Base-by-base conservation (phyloP, 2,329 filamentous ascomycete genomes). In the Scedosporium boydii region DNA sequence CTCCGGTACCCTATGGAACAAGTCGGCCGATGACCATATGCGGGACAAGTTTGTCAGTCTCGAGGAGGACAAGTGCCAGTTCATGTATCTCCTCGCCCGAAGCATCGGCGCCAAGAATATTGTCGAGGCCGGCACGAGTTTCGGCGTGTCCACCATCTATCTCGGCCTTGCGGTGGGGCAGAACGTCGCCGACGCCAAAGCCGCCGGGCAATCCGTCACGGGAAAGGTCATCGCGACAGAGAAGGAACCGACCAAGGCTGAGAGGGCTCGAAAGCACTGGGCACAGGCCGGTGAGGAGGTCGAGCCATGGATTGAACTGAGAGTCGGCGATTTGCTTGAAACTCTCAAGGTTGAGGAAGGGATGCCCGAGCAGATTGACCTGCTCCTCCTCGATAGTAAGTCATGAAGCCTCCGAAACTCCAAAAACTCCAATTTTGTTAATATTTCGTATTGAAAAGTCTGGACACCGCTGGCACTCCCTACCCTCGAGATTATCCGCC, bases 91-190 rank as follows among this genome's bases (percentile, higher is more conserved):
- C 18, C 74, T 87, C 0, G 68, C 78, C 2, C 76, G 77, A 3
- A 74, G 77, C 10, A 79, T 72, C 9, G 75, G 77, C 1, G 83
- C 84, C 0, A 74, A 73, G 1, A 77, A 77, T 51, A 72, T 86
- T 23, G 78, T 87, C 44, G 84, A 87, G 68, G 83, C 82, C 0
- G 85, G 84, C 1, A 87, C 85, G 0, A 82, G 78, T 51, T 87
- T 84, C 63, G 85, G 85, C 2, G 78, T 87, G 1, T 84, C 80
- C 62, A 87, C 84, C 0, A 84, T 87, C 55, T 87, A 86, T 64
- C 76, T 87, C 1, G 82, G 84, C 0, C 73, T 87, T 2, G 85
- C 83, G 0, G 81, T 82, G 0, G 76, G 75, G 0, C 75, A 81
- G 62, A 85, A 82, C 63, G 74, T 73, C 0, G 67, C 66, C 1